Evolutionary conservation across 129 eudicot species (phyloP).

Genomic region (Escallonia herrerae): DNA sequence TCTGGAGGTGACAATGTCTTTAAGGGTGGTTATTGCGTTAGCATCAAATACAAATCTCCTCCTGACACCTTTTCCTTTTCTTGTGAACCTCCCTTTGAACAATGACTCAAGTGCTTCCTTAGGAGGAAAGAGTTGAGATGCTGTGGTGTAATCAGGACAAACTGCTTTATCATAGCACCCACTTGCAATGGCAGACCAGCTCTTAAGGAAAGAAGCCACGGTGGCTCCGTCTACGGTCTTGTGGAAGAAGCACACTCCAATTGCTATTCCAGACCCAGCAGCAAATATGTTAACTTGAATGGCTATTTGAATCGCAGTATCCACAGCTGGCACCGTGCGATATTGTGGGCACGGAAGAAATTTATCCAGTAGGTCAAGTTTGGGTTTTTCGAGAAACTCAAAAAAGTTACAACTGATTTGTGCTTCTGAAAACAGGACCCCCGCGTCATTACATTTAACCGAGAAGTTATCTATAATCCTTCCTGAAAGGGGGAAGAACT

Average conservation of each 20-base stretch:
- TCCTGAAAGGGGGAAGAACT: slow-evolving; percentile 30
- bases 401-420: slow-evolving; percentile 1
- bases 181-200: slow-evolving; percentile 21
- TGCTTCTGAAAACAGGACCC: slow-evolving; percentile 11
- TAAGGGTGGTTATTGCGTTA: neutral
- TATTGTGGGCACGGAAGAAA: neutral
- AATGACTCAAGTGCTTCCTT: neutral
- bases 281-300: slow-evolving; percentile 29
- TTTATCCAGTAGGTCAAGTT: neutral
- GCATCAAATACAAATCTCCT: slow-evolving; percentile 21
- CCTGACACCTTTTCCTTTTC: slow-evolving; percentile 3
- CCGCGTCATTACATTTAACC: slow-evolving; percentile 34
- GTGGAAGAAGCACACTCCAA: slow-evolving; percentile 34
- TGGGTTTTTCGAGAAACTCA: slow-evolving; percentile 11
- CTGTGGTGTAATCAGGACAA: neutral
- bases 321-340: slow-evolving; percentile 2
- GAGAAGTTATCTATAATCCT: slow-evolving; percentile 3
- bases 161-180: neutral
- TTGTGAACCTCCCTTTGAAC: neutral
- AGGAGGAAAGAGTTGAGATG: slow-evolving; percentile 5
- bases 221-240: slow-evolving; percentile 29
- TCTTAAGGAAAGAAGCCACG: slow-evolving; percentile 24
- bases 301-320: slow-evolving; percentile 2
- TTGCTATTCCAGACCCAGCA: slow-evolving; percentile 31
- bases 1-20: neutral